A percentile compares a stretch with the other conserved stretches of the same genome.
These are phyloP conservation scores for Paxillus ammoniavirescens DNA, from an alignment of 768 basidiomycete species.

Conservation along the genomic window DNA sequence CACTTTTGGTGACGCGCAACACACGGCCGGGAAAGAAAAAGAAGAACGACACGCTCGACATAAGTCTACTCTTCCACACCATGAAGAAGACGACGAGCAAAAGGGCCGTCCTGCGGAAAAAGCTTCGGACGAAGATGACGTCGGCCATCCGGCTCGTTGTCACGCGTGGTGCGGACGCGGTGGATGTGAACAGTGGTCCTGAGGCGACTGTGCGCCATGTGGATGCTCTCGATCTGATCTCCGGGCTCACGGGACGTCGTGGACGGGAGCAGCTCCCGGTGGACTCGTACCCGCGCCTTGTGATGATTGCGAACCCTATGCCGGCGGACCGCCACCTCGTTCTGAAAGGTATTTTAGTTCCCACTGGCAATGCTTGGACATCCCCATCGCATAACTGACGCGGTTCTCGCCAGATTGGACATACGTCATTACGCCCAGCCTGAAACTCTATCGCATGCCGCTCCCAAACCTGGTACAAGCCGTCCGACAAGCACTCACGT, in stretches of 20 bases:
- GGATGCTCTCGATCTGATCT: background rate
- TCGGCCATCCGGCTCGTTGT: conserved; percentile 20
- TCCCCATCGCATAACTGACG: background rate
- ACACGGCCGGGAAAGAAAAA: background rate
- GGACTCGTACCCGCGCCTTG: conserved; percentile 4
- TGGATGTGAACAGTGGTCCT: background rate
- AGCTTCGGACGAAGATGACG: conserved; percentile 21
- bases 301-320: background rate
- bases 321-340: conserved; percentile 1
- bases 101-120: conserved; percentile 17
- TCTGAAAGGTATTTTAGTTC: conserved; percentile 16
- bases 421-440: conserved; percentile 24
- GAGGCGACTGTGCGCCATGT: background rate
- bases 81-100: conserved; percentile 27
- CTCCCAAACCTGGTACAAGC: conserved; percentile 19
- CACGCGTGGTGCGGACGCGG: conserved; percentile 11
- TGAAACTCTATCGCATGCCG: conserved; percentile 24
- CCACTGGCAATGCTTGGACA: background rate
- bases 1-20: conserved; percentile 17
- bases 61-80: conserved; percentile 19
- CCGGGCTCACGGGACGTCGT: background rate
- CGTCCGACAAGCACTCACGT: conserved; percentile 21
- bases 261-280: background rate
- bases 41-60: conserved; percentile 4
- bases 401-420: conserved; percentile 22